phyloP scores from a whole-genome alignment of 352 stramenopile genomes.

The Globisporangium splendens region DNA sequence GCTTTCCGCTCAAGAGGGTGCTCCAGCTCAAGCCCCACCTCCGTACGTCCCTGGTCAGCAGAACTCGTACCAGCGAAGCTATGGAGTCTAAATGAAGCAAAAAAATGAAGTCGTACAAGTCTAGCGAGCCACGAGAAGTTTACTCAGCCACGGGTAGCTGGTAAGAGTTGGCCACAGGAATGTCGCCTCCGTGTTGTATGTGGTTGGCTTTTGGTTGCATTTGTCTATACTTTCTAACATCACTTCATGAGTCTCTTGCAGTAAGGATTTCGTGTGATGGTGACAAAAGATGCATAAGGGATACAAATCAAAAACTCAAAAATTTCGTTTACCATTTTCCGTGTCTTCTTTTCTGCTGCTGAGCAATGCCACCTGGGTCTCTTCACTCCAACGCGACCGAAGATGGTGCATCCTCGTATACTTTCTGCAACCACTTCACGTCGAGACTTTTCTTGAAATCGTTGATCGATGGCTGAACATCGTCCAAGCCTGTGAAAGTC shows the following conservation, averaged over 20 bases:
- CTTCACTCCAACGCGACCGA: not conserved
- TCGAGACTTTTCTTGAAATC: slow-evolving; percentile 34
- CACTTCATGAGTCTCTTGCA: slow-evolving; percentile 1
- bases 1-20: slow-evolving; percentile 65
- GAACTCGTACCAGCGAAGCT: slow-evolving; percentile 88
- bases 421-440: slow-evolving; percentile 77
- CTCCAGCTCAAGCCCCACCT: slow-evolving; percentile 51
- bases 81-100: slow-evolving; percentile 55
- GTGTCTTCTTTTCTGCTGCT: not conserved
- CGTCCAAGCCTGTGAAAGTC: slow-evolving; percentile 31
- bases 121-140: not conserved
- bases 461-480: slow-evolving; percentile 18
- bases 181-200: slow-evolving; percentile 6
- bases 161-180: not conserved
- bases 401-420: slow-evolving; percentile 27
- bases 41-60: slow-evolving; percentile 87
- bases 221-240: slow-evolving; percentile 13
- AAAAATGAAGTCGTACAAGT: slow-evolving; percentile 7
- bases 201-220: slow-evolving; percentile 13
- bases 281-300: slow-evolving; percentile 13
- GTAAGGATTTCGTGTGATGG: slow-evolving; percentile 3
- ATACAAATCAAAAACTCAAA: slow-evolving; percentile 16
- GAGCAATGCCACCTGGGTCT: not conserved
- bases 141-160: slow-evolving; percentile 18
- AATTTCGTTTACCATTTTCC: slow-evolving; percentile 4